A percentile compares a stretch with the other conserved stretches of the same genome.
Evolutionary conservation across 257 asterid species (phyloP).

Genomic region (Rhazya stricta): DNA sequence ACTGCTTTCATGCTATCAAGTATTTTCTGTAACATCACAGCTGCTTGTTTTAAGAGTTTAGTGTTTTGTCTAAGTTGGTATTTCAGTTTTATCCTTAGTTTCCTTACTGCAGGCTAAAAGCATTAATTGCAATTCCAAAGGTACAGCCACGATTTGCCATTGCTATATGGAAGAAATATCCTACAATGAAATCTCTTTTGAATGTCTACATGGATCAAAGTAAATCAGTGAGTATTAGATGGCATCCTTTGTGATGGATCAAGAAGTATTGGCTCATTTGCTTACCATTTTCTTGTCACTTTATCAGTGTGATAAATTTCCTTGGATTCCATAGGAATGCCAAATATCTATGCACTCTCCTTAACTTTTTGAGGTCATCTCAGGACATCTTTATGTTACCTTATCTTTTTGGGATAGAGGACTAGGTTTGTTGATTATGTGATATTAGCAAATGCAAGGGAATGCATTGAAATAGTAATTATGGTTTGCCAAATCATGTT

Average conservation of each 20-base stretch:
- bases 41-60: neutral
- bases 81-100: neutral
- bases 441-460: neutral
- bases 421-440: neutral
- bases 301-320: neutral
- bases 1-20: neutral
- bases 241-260: neutral
- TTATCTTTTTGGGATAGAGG: neutral
- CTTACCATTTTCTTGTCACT: neutral
- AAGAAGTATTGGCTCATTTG: neutral
- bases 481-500: neutral
- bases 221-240: slow-evolving; percentile 60
- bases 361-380: neutral
- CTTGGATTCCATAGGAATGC: neutral
- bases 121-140: slow-evolving; percentile 82
- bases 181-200: slow-evolving; percentile 93
- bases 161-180: slow-evolving; percentile 89
- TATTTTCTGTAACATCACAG: neutral
- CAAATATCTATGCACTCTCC: neutral
- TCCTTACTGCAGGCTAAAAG: slow-evolving; percentile 67
- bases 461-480: neutral
- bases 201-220: slow-evolving; percentile 81
- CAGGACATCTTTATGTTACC: neutral
- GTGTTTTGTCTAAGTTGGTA: neutral
- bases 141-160: slow-evolving; percentile 92